phyloP scores from a whole-genome alignment of 2,329 filamentous ascomycete genomes.

The Aspergillus sp. region DNA sequence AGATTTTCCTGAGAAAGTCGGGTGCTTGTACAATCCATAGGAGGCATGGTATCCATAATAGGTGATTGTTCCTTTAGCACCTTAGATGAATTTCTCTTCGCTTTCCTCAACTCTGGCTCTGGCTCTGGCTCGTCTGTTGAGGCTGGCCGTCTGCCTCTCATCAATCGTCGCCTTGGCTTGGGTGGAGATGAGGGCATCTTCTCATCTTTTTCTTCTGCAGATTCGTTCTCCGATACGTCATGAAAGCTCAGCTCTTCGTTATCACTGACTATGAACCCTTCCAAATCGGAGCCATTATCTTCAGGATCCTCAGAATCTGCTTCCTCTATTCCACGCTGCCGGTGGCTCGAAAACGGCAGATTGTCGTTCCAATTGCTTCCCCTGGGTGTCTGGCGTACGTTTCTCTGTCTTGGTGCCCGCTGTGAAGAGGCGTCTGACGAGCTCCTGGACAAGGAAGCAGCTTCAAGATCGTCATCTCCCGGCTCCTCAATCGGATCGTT shows the following conservation, averaged over 20 bases:
- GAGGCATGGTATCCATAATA: conserved; percentile 10
- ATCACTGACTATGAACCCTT: conserved; percentile 37
- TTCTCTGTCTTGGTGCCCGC: conserved; percentile 14
- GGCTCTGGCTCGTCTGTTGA: conserved; percentile 16
- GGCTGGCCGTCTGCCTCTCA: conserved; percentile 28
- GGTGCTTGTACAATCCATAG: conserved; percentile 11
- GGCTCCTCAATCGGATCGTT: conserved; percentile 25
- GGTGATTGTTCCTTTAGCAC: conserved; percentile 11
- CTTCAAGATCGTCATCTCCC: conserved; percentile 8
- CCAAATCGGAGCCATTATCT: conserved; percentile 29
- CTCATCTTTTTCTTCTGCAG: conserved; percentile 19
- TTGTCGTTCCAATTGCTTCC: conserved; percentile 6
- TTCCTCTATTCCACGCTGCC: conserved; percentile 14
- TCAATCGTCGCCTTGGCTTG: conserved; percentile 23
- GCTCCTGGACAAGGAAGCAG: conserved; percentile 12
- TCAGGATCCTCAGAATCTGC: conserved; percentile 16
- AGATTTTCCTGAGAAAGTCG: conserved; percentile 15
- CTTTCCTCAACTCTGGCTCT: conserved; percentile 11
- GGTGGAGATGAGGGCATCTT: conserved; percentile 13
- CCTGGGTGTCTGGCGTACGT: conserved; percentile 2
- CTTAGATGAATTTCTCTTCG: conserved; percentile 7
- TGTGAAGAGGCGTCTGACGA: conserved; percentile 14
- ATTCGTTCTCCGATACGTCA: conserved; percentile 19
- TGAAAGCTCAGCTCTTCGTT: conserved; percentile 32
- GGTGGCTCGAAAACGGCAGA: conserved; percentile 13